Conservation (phyloP, 2,329 filamentous ascomycete species). For the Juglanconis oblonga region DNA sequence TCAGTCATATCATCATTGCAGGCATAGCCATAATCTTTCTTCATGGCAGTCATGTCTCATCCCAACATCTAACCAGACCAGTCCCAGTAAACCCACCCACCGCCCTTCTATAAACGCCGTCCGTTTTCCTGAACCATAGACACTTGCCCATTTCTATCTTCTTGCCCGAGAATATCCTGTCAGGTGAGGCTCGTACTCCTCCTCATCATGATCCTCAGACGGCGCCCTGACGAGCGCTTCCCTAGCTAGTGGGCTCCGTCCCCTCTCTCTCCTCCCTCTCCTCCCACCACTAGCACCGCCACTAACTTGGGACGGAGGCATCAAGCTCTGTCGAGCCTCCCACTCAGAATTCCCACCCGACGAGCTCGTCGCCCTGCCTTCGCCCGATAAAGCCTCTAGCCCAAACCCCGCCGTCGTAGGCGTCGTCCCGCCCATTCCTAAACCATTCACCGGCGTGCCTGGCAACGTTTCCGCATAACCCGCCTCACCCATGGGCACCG, state of each 20-base stretch:
- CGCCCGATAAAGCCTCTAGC: neutral
- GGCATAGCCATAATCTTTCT: no score
- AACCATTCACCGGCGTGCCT: slow-evolving; percentile 11
- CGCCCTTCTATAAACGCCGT: neutral
- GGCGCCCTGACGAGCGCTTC: slow-evolving; percentile 9
- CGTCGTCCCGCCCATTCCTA: neutral
- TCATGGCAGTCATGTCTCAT: no score
- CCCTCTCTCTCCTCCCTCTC: neutral
- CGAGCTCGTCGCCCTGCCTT: neutral
- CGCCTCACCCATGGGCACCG: slow-evolving; percentile 2
- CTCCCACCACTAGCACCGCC: no score
- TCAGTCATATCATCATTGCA: no score
- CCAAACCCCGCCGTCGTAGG: neutral
- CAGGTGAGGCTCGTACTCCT: neutral
- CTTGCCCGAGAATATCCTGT: neutral
- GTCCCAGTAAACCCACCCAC: no score
- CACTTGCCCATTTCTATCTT: neutral
- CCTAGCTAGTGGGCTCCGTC: slow-evolving; percentile 10
- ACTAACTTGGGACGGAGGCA: neutral
- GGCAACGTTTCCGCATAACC: slow-evolving; percentile 18
- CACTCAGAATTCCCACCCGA: neutral
- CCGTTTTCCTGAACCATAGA: neutral
- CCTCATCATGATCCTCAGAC: slow-evolving; percentile 13
- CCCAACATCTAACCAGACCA: no score
- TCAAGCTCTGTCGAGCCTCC: neutral